Conservation (phyloP, 179 eudicot genomes). For the Nepenthes alata region DNA sequence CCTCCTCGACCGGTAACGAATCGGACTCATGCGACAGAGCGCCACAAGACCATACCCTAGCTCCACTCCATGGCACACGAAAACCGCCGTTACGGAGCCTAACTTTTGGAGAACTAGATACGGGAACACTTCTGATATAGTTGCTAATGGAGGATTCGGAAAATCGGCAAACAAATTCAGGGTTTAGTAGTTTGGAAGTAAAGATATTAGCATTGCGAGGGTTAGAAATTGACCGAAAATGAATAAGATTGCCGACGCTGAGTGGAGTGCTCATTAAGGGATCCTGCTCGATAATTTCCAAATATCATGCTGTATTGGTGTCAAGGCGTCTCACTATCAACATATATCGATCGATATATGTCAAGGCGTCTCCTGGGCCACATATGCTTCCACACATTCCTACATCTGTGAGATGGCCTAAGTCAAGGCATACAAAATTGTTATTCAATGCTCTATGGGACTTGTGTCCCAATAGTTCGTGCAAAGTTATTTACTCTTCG, state of each 20-base stretch:
- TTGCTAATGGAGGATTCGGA: background rate
- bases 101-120: background rate
- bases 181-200: conserved; percentile 3
- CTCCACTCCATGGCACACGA: conserved; percentile 2
- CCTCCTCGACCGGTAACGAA: conserved; percentile 6
- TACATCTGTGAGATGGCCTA: too few relatives aligned
- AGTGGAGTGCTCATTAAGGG: conserved; percentile 6
- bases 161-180: background rate
- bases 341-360: too few relatives aligned
- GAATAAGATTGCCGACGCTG: conserved; percentile 8
- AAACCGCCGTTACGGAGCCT: background rate
- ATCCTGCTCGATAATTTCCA: too few relatives aligned
- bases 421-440: too few relatives aligned
- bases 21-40: conserved; percentile 8
- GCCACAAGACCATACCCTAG: conserved; percentile 20
- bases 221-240: conserved; percentile 10
- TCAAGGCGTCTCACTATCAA: too few relatives aligned
- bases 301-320: too few relatives aligned
- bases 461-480: too few relatives aligned
- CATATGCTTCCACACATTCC: too few relatives aligned
- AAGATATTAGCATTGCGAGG: conserved; percentile 12
- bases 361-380: too few relatives aligned
- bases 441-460: too few relatives aligned
- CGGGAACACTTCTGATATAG: background rate
- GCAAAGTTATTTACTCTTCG: too few relatives aligned